Base-by-base conservation (phyloP, 2,329 filamentous ascomycete genomes). In the Tolypocladium capitatum region DNA sequence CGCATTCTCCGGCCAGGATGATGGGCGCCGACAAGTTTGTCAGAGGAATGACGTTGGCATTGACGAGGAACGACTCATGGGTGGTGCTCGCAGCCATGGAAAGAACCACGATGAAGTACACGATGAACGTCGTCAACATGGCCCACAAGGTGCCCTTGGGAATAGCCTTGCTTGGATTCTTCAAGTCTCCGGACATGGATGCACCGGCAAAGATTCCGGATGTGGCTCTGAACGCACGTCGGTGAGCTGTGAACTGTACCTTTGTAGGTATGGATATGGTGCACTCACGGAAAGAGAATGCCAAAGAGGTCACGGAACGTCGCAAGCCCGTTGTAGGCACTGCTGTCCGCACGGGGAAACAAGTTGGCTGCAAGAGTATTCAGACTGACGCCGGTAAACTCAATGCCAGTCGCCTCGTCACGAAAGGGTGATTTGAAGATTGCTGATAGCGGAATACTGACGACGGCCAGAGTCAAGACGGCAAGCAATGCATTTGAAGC, bases 111-210 rank as follows among this genome's bases (percentile, higher is more conserved):
- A 88, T 56, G 8, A 85, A 68, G 60, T 94, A 94, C 6, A 83
- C 73, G 47, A 84, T 61, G 55, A 94, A 86, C 0, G 88, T 94
- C 24, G 88, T 75, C 11, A 78, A 68, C 61, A 91, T 78, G 3
- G 86, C 86, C 66, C 80, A 85, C 1, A 94, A 67, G 0, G 88
- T 94, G n/a, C 88, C 88, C 52, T 79, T 83, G 0, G 88, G 88
- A 46, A 94, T 94, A 1, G 86, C 79, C 62, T 82, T 86, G 70
- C 86, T 91, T 0, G 88, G 88, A 52, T 88, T 83, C 52, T 78
- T 84, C 45, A 94, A 65, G 60, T 94, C 87, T 18, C 88, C 88
- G 8, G 87, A 94, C 88, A 94, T 94, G 55, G 86, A 91, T 7
- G 88, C 88, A 18, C 89, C 89, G 50, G 80, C 74, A 61, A 78